These are phyloP conservation scores for Penicillium bialowiezense DNA, from an alignment of 495 filamentous ascomycete genomes.

Conservation along the genomic window DNA sequence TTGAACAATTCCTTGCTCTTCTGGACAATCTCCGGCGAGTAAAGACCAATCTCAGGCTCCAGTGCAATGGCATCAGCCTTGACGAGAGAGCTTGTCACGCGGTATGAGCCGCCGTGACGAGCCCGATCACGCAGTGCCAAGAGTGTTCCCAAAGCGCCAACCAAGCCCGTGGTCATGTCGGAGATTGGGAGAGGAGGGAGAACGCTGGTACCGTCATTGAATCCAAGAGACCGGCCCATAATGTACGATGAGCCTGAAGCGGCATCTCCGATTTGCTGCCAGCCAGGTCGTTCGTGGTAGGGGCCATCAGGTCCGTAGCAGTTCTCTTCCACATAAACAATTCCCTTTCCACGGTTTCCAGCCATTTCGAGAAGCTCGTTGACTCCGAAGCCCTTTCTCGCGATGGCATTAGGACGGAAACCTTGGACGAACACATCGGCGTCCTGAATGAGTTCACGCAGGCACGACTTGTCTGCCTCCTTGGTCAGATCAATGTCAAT, in stretches of 20 bases:
- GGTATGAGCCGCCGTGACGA: slow-evolving; percentile 26
- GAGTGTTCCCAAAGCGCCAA: slow-evolving; percentile 55
- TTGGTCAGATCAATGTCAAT: slow-evolving; percentile 50
- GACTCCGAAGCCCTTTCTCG: slow-evolving; percentile 47
- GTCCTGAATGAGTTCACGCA: slow-evolving; percentile 46
- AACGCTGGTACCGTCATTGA: slow-evolving; percentile 58
- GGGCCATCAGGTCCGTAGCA: slow-evolving; percentile 53
- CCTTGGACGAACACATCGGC: slow-evolving; percentile 59
- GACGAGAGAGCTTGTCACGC: slow-evolving; percentile 5
- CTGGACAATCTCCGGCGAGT: slow-evolving; percentile 19
- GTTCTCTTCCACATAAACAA: slow-evolving; percentile 63
- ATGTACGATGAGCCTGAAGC: slow-evolving; percentile 21
- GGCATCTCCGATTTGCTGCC: slow-evolving; percentile 48
- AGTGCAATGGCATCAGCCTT: not conserved
- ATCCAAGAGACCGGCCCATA: slow-evolving; percentile 46
- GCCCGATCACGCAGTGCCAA: slow-evolving; percentile 34
- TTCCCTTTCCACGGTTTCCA: slow-evolving; percentile 45
- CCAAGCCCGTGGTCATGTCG: slow-evolving; percentile 63
- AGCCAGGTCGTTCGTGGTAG: slow-evolving; percentile 37
- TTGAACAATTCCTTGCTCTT: slow-evolving; percentile 5
- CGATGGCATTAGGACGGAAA: slow-evolving; percentile 44
- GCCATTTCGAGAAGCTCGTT: slow-evolving; percentile 46
- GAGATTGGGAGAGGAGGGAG: slow-evolving; percentile 70
- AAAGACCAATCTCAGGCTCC: slow-evolving; percentile 8
- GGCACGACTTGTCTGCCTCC: slow-evolving; percentile 36